Percentiles rank a stretch among this genome's conserved stretches.
Evolutionary conservation across 495 filamentous ascomycete genomes (phyloP).

Genomic region (Glarea lozoyensis): DNA sequence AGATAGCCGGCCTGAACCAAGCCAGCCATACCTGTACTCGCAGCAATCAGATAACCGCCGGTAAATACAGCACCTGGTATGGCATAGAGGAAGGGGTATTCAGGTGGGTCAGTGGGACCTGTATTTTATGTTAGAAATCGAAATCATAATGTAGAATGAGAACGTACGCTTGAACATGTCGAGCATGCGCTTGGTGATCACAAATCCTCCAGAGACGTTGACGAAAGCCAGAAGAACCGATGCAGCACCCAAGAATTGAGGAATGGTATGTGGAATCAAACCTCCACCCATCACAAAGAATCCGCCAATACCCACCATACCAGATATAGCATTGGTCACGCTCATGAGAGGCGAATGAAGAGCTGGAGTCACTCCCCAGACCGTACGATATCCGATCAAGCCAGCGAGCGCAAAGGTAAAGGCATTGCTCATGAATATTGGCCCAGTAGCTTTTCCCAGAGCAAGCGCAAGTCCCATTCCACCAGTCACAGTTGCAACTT

Average conservation of each 20-base stretch:
- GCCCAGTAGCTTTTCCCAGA: slow-evolving; percentile 66
- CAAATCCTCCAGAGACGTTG: slow-evolving; percentile 75
- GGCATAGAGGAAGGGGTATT: slow-evolving; percentile 77
- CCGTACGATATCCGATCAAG: slow-evolving; percentile 70
- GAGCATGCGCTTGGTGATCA: slow-evolving; percentile 83
- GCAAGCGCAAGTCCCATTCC: slow-evolving; percentile 65
- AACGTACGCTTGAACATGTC: slow-evolving; percentile 71
- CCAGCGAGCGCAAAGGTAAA: slow-evolving; percentile 73
- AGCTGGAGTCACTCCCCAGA: slow-evolving; percentile 70
- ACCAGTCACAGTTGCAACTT: slow-evolving; percentile 59
- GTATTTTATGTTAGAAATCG: slow-evolving; percentile 17
- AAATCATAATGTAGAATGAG: neutral
- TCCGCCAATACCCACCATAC: slow-evolving; percentile 77
- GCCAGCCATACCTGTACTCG: slow-evolving; percentile 67
- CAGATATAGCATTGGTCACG: slow-evolving; percentile 80
- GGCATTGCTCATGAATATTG: slow-evolving; percentile 72
- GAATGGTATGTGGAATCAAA: slow-evolving; percentile 62
- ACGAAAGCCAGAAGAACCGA: slow-evolving; percentile 76
- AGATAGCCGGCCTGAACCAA: slow-evolving; percentile 76
- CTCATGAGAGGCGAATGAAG: slow-evolving; percentile 78
- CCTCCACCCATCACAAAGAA: slow-evolving; percentile 76
- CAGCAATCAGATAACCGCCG: slow-evolving; percentile 66
- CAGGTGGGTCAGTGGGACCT: slow-evolving; percentile 66
- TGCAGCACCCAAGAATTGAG: slow-evolving; percentile 62
- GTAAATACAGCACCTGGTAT: slow-evolving; percentile 65